Evolutionary conservation across 2,329 filamentous ascomycete species (phyloP).

Genomic region (Parastagonospora nodorum): DNA sequence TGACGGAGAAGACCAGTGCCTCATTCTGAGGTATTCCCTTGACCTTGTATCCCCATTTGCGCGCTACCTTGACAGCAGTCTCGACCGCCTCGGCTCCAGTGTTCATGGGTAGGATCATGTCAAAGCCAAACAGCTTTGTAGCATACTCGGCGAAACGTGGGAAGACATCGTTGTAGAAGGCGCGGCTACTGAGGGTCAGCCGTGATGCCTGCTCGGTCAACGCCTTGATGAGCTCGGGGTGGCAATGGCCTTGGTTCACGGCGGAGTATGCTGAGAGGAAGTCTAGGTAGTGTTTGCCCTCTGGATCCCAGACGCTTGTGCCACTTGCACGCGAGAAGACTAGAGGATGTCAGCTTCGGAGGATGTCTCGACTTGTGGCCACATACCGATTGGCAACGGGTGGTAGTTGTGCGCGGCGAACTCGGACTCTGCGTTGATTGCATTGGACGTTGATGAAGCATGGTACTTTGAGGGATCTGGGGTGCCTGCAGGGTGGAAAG

Average conservation of each 20-base stretch:
- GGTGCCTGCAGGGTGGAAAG: slow-evolving; percentile 45
- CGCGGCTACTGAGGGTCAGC: slow-evolving; percentile 88
- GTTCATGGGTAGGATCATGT: slow-evolving; percentile 99
- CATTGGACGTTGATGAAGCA: slow-evolving; percentile 75
- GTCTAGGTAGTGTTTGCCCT: slow-evolving; percentile 89
- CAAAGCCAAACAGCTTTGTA: slow-evolving; percentile 85
- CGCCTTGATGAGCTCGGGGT: slow-evolving; percentile 92
- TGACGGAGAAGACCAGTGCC: slow-evolving; percentile 81
- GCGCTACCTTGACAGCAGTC: slow-evolving; percentile 92
- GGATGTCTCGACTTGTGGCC: not conserved
- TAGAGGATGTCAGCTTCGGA: slow-evolving; percentile 19
- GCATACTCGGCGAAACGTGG: slow-evolving; percentile 94
- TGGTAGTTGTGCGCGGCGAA: slow-evolving; percentile 99
- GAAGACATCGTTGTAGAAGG: slow-evolving; percentile 99
- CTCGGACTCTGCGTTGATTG: slow-evolving; percentile 79
- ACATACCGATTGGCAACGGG: slow-evolving; percentile 77
- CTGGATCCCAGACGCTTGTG: slow-evolving; percentile 93
- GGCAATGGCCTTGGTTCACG: slow-evolving; percentile 97
- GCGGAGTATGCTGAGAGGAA: slow-evolving; percentile 98
- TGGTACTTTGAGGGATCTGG: slow-evolving; percentile 63
- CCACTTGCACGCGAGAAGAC: slow-evolving; percentile 80
- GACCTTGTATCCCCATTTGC: slow-evolving; percentile 97
- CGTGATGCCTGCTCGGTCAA: slow-evolving; percentile 87
- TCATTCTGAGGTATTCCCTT: slow-evolving; percentile 86
- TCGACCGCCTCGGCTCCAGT: slow-evolving; percentile 96